Base-by-base conservation (phyloP, 1,284 basidiomycete species). In the Tilletia setariae region DNA sequence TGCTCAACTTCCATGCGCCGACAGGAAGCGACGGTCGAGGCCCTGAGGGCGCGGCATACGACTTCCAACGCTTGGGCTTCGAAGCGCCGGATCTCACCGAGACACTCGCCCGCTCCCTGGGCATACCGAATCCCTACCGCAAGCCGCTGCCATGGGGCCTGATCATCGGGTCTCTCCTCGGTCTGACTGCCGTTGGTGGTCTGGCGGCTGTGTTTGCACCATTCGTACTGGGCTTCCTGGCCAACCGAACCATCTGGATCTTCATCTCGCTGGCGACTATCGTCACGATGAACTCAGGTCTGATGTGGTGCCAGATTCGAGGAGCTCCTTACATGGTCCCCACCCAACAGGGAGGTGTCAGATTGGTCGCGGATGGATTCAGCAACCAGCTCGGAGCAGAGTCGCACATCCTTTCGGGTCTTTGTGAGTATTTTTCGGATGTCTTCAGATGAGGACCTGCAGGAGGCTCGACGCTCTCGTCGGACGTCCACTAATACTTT, bases 261-360 rank as follows among this genome's bases (percentile, higher is more conserved):
- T 28, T 78, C 16, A 62, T 76, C 25, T 70, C 67, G 43, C 63
- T 82, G 23, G 71, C 66, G 1, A 70, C 69, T 23, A 76, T 82
- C 56, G 71, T 78, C 63, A 44, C 87, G 15, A 79, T 78, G 70
- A 79, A 72, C 51, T 75, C 76, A 0, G 80, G 80, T 2, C 91
- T 90, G 85, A 98, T 99, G 96, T 99, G 96, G 86, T 93, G 92
- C 76, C 90, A 90, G 72, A 99, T 99, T 78, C 89, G 95, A 72
- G 87, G 87, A 63, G 88, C 88, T 68, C 94, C 94, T 1, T 93
- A 88, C 78, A 86, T 87, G 65, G 32, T 61, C 30, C 56, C 56
- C 28, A 61, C 56, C 0, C 56, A 40, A 30, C n/a, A 47, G 23
- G 64, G 64, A 15, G 46, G 46, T 16, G 30, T 61, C 16, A 11